phyloP scores from a whole-genome alignment of 306 rosid genomes.

The Boehmeria nivea region DNA sequence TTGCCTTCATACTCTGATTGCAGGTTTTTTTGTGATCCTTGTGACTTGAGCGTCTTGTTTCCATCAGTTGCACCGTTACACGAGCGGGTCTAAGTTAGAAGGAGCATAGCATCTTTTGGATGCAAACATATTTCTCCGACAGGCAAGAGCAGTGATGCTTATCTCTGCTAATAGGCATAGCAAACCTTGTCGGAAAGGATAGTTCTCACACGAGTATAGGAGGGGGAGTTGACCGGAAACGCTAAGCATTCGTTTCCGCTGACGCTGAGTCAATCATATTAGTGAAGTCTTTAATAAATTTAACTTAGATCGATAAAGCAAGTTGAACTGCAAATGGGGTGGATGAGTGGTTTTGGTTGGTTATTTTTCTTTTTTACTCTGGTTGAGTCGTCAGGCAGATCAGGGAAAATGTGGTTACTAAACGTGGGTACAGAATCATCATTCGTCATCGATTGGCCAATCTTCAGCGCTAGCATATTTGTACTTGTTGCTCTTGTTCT shows the following conservation, averaged over 20 bases:
- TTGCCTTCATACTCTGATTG: slow-evolving; percentile 19
- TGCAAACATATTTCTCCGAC: slow-evolving; percentile 13
- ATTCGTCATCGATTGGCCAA: slow-evolving; percentile 62
- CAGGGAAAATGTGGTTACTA: slow-evolving; percentile 51
- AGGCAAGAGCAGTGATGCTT: slow-evolving; percentile 7
- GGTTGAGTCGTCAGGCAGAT: slow-evolving; percentile 64
- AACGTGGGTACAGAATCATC: slow-evolving; percentile 45
- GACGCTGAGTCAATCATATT: slow-evolving; percentile 5
- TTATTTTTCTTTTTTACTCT: slow-evolving; percentile 41
- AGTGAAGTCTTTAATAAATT: slow-evolving; percentile 11
- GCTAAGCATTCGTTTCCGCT: slow-evolving; percentile 9
- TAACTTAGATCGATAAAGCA: slow-evolving; percentile 5
- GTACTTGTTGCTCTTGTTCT: slow-evolving; percentile 75
- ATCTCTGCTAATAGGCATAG: too few species aligned
- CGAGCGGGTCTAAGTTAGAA: background rate
- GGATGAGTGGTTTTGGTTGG: slow-evolving; percentile 45
- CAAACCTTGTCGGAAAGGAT: background rate
- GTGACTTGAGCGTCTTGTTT: slow-evolving; percentile 15
- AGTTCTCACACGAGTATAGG: too few species aligned
- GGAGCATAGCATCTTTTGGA: background rate
- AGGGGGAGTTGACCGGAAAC: too few species aligned
- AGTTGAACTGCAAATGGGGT: slow-evolving; percentile 46
- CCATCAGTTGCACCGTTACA: background rate
- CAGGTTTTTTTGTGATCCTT: slow-evolving; percentile 24
- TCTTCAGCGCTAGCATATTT: slow-evolving; percentile 74